Evolutionary conservation across 2,329 filamentous ascomycete species (phyloP).

Genomic region (Sclerotinia minor): DNA sequence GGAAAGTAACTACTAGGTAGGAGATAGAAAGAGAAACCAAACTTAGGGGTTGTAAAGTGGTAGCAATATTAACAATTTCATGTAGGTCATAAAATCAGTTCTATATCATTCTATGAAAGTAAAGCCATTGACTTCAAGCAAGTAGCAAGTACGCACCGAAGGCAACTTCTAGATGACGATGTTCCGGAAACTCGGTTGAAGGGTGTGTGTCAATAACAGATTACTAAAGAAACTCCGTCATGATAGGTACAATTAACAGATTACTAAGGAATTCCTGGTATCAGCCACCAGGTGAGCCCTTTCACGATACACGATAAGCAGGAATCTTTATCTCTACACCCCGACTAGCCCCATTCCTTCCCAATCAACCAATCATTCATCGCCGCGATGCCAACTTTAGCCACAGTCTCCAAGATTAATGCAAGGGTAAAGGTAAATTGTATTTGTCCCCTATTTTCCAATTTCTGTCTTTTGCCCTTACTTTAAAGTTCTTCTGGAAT

Average conservation of each 20-base stretch:
- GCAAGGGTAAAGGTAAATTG: slow-evolving; percentile 11
- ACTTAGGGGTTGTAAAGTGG: slow-evolving; percentile 8
- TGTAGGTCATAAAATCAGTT: not conserved
- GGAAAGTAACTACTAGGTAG: slow-evolving; percentile 5
- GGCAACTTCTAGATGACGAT: slow-evolving; percentile 24
- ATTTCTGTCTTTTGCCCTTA: slow-evolving; percentile 28
- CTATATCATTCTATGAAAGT: slow-evolving; percentile 17
- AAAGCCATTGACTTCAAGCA: not conserved
- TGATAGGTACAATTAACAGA: not conserved
- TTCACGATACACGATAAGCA: slow-evolving; percentile 3
- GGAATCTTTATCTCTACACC: slow-evolving; percentile 5
- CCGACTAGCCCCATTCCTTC: not conserved
- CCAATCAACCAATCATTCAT: not conserved
- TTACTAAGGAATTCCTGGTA: not conserved
- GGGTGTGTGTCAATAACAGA: not conserved
- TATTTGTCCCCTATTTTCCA: slow-evolving; percentile 23
- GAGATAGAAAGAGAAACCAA: slow-evolving; percentile 11
- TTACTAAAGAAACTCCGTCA: not conserved
- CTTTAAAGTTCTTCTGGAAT: not conserved
- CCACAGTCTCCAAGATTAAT: slow-evolving; percentile 1
- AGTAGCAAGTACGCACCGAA: not conserved
- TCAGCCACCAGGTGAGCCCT: not conserved
- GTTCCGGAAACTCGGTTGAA: not conserved
- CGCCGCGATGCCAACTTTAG: not conserved
- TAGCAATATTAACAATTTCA: slow-evolving; percentile 3